phyloP scores from a whole-genome alignment of 2,329 filamentous ascomycete genomes.

The Fusarium cyanostomum region DNA sequence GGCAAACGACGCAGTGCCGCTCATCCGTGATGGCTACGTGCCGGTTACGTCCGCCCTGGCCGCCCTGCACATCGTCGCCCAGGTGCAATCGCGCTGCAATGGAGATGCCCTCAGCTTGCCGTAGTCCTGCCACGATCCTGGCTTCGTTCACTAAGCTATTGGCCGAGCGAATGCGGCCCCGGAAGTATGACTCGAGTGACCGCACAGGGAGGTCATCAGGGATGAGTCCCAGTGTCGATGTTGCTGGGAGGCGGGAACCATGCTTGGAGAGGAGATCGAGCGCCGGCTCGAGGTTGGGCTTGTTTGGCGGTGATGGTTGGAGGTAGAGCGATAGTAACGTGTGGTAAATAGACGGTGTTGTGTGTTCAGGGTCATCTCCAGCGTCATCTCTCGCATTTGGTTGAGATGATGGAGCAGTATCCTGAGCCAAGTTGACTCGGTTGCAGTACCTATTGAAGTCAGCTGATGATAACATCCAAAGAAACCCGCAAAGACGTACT shows the following conservation, averaged over 20 bases:
- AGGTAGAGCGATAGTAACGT: conserved; percentile 91
- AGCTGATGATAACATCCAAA: conserved; percentile 14
- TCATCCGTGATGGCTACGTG: conserved; percentile 88
- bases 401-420: conserved; percentile 51
- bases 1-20: conserved; percentile 88
- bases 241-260: conserved; percentile 88
- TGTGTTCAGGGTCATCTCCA: conserved; percentile 55
- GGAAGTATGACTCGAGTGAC: conserved; percentile 90
- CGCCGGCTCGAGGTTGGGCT: conserved; percentile 79
- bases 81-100: conserved; percentile 78
- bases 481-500: conserved; percentile 63
- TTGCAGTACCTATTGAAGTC: conserved; percentile 79
- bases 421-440: conserved; percentile 74
- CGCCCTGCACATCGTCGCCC: conserved; percentile 68
- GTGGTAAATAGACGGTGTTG: conserved; percentile 85
- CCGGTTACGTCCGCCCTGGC: conserved; percentile 63
- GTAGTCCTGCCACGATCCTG: conserved; percentile 78
- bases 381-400: conserved; percentile 47
- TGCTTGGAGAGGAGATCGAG: conserved; percentile 90
- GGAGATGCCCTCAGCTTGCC: conserved; percentile 81
- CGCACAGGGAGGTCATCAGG: conserved; percentile 80
- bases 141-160: conserved; percentile 84
- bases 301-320: conserved; percentile 76
- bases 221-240: conserved; percentile 85
- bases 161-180: conserved; percentile 85